A percentile compares a stretch with the other conserved stretches of the same genome.
These are phyloP conservation scores for Fusarium sp. DNA, from an alignment of 2,329 filamentous ascomycete species.

Conservation along the genomic window DNA sequence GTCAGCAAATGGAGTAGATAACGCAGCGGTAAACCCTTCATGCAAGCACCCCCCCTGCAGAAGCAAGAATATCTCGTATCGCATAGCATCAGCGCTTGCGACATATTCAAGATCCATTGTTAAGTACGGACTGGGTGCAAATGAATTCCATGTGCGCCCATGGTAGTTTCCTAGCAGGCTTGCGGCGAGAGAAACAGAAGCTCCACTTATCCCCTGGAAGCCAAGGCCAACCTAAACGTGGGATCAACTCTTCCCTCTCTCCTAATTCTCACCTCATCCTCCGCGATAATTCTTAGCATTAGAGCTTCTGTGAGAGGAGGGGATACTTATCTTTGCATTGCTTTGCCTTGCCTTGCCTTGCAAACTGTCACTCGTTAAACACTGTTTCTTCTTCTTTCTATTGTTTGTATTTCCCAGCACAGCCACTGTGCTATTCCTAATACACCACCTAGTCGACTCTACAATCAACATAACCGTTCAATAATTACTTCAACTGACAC, in stretches of 20 bases:
- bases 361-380: conserved; percentile 39
- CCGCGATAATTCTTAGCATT: conserved; percentile 39
- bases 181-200: conserved; percentile 2
- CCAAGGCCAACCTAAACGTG: conserved; percentile 8
- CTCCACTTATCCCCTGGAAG: conserved; percentile 31
- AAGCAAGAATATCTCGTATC: not conserved
- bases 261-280: conserved; percentile 40
- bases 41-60: not conserved
- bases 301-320: conserved; percentile 32
- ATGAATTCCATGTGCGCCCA: not conserved
- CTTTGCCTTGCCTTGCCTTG: not conserved
- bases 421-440: conserved; percentile 24
- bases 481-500: conserved; percentile 25
- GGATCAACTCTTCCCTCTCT: conserved; percentile 30
- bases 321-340: conserved; percentile 40
- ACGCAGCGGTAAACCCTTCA: not conserved
- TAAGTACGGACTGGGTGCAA: conserved; percentile 1
- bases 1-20: not conserved
- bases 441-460: conserved; percentile 33
- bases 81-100: not conserved
- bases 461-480: conserved; percentile 19
- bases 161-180: conserved; percentile 2
- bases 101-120: not conserved
- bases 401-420: conserved; percentile 26
- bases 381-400: conserved; percentile 18